A percentile compares a stretch with the other conserved stretches of the same genome.
These are phyloP conservation scores for Microcera coccophila DNA, from an alignment of 2,329 filamentous ascomycete species.

Conservation along the genomic window DNA sequence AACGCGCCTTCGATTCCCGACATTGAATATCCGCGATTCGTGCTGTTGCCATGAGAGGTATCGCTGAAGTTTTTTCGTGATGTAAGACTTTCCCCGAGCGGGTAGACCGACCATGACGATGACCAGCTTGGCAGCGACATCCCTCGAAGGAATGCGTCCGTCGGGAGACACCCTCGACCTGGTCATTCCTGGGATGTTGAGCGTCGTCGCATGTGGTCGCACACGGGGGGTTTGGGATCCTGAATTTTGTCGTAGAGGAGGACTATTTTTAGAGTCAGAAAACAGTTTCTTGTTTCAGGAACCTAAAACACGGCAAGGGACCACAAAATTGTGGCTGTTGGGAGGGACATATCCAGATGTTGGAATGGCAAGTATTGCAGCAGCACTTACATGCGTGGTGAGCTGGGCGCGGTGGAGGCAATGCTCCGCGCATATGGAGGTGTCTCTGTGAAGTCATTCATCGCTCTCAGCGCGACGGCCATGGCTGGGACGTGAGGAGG, in stretches of 20 bases:
- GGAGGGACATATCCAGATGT: conserved; percentile 5
- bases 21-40: conserved; percentile 94
- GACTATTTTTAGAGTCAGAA: conserved; percentile 43
- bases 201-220: conserved; percentile 81
- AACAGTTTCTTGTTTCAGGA: background rate
- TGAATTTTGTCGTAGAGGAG: conserved; percentile 68
- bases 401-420: conserved; percentile 55
- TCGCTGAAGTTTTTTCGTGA: conserved; percentile 94
- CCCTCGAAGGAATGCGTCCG: conserved; percentile 85
- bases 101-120: conserved; percentile 98
- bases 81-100: conserved; percentile 94
- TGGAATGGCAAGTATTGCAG: conserved; percentile 6
- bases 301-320: background rate
- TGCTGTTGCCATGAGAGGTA: conserved; percentile 98
- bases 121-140: conserved; percentile 93
- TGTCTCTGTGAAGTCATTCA: conserved; percentile 48
- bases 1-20: conserved; percentile 83
- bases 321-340: background rate
- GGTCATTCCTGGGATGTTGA: conserved; percentile 95
- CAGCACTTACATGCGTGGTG: conserved; percentile 53
- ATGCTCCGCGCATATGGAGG: conserved; percentile 55
- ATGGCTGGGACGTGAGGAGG: conserved; percentile 34
- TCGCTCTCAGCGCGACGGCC: conserved; percentile 39
- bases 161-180: conserved; percentile 94
- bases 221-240: conserved; percentile 73